These are phyloP conservation scores for Peniophora sp. DNA, from an alignment of 1,284 basidiomycete species.

Conservation along the genomic window DNA sequence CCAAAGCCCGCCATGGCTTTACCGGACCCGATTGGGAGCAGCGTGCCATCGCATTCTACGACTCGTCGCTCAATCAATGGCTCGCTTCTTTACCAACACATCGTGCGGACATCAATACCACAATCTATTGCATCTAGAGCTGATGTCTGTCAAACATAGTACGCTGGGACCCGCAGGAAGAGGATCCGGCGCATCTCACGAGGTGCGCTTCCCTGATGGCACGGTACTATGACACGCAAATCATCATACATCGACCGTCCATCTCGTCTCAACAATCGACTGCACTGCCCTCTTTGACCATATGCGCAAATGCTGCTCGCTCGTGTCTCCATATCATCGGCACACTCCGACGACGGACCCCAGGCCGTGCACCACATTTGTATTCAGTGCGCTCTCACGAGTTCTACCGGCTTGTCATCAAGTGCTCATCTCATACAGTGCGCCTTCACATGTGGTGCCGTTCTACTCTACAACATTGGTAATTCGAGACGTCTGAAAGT, in stretches of 20 bases:
- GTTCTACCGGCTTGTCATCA: background rate
- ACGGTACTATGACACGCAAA: background rate
- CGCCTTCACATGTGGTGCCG: constrained; percentile 43
- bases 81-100: background rate
- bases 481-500: background rate
- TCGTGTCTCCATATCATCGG: constrained; percentile 47
- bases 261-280: constrained; percentile 27
- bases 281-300: constrained; percentile 49
- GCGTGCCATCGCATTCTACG: background rate
- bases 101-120: too few species aligned
- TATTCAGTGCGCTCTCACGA: background rate
- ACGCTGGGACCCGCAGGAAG: background rate
- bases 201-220: background rate
- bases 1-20: background rate
- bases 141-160: background rate
- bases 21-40: background rate
- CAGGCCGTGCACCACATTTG: background rate
- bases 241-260: background rate
- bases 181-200: background rate
- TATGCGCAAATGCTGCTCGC: constrained; percentile 56
- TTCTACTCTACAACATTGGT: constrained; percentile 22
- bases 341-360: constrained; percentile 8
- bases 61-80: background rate
- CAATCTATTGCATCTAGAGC: constrained; percentile 12
- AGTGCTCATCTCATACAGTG: constrained; percentile 4